A percentile compares a stretch with the other conserved stretches of the same genome.
Conservation (phyloP, 306 rosid species). For the Lablab purpureus region DNA sequence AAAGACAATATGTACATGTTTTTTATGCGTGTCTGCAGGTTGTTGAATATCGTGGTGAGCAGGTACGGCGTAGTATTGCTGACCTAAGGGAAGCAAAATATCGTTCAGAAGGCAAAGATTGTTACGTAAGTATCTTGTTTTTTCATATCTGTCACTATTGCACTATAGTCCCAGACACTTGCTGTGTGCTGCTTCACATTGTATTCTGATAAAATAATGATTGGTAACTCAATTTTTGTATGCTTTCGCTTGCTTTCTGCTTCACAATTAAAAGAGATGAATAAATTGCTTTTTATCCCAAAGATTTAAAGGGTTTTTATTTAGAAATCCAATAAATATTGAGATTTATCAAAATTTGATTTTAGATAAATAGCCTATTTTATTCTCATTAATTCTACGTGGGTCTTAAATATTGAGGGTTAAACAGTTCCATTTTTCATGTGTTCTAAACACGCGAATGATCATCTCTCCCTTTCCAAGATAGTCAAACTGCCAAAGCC, state of each 20-base stretch:
- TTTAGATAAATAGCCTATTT: conserved; percentile 3
- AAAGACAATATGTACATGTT: conserved; percentile 13
- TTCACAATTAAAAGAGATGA: not conserved
- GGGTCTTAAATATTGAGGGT: conserved; percentile 3
- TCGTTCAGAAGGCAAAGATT: conserved; percentile 81
- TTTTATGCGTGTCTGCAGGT: conserved; percentile 61
- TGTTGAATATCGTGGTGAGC: conserved; percentile 94
- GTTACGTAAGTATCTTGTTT: conserved; percentile 74
- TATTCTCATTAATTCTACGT: conserved; percentile 15
- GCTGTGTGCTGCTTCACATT: not conserved
- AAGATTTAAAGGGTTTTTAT: not conserved
- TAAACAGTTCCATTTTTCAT: not conserved
- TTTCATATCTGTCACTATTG: conserved; percentile 12
- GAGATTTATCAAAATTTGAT: not conserved
- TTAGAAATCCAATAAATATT: not conserved
- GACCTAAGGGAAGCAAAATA: conserved; percentile 87
- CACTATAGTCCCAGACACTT: conserved; percentile 26
- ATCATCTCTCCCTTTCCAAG: not conserved
- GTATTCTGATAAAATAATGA: conserved; percentile 12
- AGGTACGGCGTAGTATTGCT: conserved; percentile 77
- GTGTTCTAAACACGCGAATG: not conserved
- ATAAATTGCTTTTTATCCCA: not conserved
- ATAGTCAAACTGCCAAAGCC: not conserved
- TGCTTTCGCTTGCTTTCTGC: not conserved
- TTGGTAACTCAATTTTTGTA: not conserved